Base-by-base conservation (phyloP, 2,329 filamentous ascomycete species). In the Ophiostoma quercus region DNA sequence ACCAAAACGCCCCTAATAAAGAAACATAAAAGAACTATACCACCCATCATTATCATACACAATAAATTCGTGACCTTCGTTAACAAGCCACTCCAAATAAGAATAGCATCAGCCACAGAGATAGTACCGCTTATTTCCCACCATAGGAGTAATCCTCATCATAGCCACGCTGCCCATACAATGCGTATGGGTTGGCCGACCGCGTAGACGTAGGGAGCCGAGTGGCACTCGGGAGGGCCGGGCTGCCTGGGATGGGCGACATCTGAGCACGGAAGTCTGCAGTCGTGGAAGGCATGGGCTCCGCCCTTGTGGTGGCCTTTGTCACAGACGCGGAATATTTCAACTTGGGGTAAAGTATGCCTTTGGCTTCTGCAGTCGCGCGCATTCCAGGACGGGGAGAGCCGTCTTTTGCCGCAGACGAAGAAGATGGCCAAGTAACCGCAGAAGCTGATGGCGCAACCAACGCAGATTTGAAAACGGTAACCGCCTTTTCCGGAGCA, bases 131-230 rank as follows among this genome's bases (percentile, higher is more conserved):
- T 11, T 37, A 63, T n/a, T 11, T n/a, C 0, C 29, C 6, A 39
- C 60, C 60, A n/a, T 63, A 63, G 9, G 32, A 63, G 60, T 63
- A 63, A 14, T 63, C 60, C 12, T 63, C 60, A n/a, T 63, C 60
- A 29, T 63, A 63, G 16, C 60, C 32, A 37, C 60, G 60, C 14
- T 29, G 29, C 60, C 60, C 60, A 11, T 39, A 63, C 25, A 34
- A 34, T n/a, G 32, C 19, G 16, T 63, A 63, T 9, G 60, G 60
- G 60, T 63, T 63, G 3, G 19, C 16, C 16, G 60, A 34, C 12
- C 12, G 32, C 60, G 16, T 14, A 11, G 60, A 11, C 60, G 60
- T 34, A 34, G 32, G 51, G 25, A 3, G 51, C 22, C n/a, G n/a
- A 22, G 8, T 22, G 43, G 43, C 16, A 16, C 43, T 47, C 43